These are phyloP conservation scores for Aristolochia californica DNA, from an alignment of 164 flowering plant species.

Conservation along the genomic window DNA sequence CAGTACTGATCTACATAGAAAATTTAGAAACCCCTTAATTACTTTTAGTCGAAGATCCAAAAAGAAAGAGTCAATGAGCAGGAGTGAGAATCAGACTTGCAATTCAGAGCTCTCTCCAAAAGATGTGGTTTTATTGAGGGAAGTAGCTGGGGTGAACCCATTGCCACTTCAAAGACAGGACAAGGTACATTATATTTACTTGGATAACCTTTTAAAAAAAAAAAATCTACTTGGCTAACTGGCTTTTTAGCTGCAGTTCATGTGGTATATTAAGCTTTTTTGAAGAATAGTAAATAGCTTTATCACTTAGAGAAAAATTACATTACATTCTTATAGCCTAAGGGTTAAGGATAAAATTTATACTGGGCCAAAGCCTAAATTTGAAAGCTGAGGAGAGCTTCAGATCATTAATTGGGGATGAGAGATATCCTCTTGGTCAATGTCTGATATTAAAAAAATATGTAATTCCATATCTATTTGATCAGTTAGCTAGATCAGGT, in stretches of 20 bases:
- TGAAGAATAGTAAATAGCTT: too few species aligned
- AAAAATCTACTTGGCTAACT: neutral
- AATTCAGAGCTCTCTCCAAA: neutral
- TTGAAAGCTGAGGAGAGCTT: too few species aligned
- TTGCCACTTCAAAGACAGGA: neutral
- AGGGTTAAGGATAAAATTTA: too few species aligned
- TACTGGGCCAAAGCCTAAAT: too few species aligned
- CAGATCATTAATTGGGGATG: too few species aligned
- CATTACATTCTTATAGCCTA: too few species aligned
- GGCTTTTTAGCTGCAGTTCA: neutral
- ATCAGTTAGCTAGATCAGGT: too few species aligned
- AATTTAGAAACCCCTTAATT: constrained; percentile 4
- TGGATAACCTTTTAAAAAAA: too few species aligned
- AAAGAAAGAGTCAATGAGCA: constrained; percentile 1
- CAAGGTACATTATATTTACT: constrained; percentile 1
- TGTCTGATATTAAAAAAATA: too few species aligned
- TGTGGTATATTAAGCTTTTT: neutral
- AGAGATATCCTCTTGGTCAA: too few species aligned
- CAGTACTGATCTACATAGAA: neutral
- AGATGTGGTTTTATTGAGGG: neutral
- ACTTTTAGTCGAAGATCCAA: constrained; percentile 10
- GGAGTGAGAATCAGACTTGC: neutral
- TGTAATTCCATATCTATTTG: too few species aligned
- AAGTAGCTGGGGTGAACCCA: neutral
- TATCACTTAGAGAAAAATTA: too few species aligned